These are phyloP conservation scores for Paulownia fortunei DNA, from an alignment of 257 asterid species.

Conservation along the genomic window DNA sequence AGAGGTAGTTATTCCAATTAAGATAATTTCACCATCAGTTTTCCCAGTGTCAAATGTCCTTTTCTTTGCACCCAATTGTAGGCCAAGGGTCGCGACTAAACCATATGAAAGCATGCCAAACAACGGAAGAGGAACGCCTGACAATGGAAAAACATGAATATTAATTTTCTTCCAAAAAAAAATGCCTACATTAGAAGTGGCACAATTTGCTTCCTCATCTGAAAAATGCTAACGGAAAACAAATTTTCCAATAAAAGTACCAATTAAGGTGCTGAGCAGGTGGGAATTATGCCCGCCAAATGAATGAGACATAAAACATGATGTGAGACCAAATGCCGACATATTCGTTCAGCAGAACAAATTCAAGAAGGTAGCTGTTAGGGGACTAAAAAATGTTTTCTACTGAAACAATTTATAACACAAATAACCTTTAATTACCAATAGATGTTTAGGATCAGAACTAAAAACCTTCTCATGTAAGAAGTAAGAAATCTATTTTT, in stretches of 20 bases:
- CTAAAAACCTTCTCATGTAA: background rate
- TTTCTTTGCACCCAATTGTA: slow-evolving; percentile 58
- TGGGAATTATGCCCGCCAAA: slow-evolving; percentile 1
- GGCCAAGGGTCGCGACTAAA: slow-evolving; percentile 65
- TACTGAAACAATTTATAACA: background rate
- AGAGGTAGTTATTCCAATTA: slow-evolving; percentile 76
- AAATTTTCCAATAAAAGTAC: background rate
- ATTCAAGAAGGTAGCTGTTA: slow-evolving; percentile 2
- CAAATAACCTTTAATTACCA: slow-evolving; percentile 2
- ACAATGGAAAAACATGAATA: slow-evolving; percentile 38
- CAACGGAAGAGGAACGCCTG: slow-evolving; percentile 93
- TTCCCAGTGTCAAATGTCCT: slow-evolving; percentile 48
- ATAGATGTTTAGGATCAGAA: background rate
- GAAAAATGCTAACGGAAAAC: slow-evolving; percentile 19
- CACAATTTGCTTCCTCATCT: slow-evolving; percentile 22
- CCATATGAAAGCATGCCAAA: slow-evolving; percentile 95
- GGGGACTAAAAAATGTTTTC: background rate
- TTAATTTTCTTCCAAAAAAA: slow-evolving; percentile 26
- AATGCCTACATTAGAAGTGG: slow-evolving; percentile 15
- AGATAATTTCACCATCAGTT: slow-evolving; percentile 57
- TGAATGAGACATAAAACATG: slow-evolving; percentile 24
- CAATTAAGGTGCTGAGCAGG: slow-evolving; percentile 7
- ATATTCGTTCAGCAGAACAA: background rate
- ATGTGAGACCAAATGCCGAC: background rate
- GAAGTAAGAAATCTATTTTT: background rate